These are phyloP conservation scores for Angophora floribunda DNA, from an alignment of 345 rosid species.

Conservation along the genomic window DNA sequence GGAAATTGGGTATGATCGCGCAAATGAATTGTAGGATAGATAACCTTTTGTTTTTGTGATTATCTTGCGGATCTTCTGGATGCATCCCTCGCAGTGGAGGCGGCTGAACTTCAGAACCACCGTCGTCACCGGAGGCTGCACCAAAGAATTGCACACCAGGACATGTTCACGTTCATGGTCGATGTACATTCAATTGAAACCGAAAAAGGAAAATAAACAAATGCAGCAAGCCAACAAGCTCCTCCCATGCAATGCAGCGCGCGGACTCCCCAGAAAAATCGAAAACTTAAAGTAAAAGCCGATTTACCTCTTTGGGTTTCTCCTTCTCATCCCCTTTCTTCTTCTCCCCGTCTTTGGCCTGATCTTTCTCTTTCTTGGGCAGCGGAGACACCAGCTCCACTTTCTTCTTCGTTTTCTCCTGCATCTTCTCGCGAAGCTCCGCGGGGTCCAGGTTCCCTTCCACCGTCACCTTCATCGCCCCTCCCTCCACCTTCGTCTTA, in stretches of 20 bases:
- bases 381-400: slow-evolving; percentile 33
- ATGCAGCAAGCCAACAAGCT: not conserved
- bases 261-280: not conserved
- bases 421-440: slow-evolving; percentile 18
- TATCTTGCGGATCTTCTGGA: slow-evolving; percentile 19
- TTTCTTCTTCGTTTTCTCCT: slow-evolving; percentile 25
- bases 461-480: slow-evolving; percentile 24
- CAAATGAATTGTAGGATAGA: not conserved
- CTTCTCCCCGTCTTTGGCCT: not conserved
- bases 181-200: not conserved
- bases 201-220: not conserved
- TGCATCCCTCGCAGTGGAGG: slow-evolving; percentile 35
- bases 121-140: slow-evolving; percentile 26
- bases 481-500: slow-evolving; percentile 18
- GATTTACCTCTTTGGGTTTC: slow-evolving; percentile 10
- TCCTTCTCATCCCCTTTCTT: slow-evolving; percentile 4
- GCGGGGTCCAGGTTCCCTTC: slow-evolving; percentile 28
- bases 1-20: not conserved
- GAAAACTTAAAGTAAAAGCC: not conserved
- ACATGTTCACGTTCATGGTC: not conserved
- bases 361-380: slow-evolving; percentile 6
- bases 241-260: not conserved
- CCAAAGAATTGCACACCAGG: not conserved
- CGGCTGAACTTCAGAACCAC: slow-evolving; percentile 21
- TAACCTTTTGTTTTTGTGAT: slow-evolving; percentile 20